Evolutionary conservation across 2,329 filamentous ascomycete genomes (phyloP), one percentile per base, ranked within the genome.

Genomic region (Amphichorda felina): DNA sequence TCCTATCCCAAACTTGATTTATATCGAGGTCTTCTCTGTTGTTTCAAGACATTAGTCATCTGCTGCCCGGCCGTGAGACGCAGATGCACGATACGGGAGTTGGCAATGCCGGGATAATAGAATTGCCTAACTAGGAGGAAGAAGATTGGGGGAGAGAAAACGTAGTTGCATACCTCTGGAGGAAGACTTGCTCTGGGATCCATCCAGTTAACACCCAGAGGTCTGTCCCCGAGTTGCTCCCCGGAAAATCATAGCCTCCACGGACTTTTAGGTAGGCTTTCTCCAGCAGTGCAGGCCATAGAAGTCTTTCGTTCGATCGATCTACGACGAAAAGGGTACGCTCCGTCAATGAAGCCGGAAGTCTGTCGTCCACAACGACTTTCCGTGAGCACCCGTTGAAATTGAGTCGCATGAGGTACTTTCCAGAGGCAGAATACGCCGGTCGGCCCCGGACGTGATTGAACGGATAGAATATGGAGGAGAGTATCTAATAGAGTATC

Each of bases 261-360:
- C 89, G 75, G 9, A 96, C 76, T 61, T 96, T 98, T 2, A 98
- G 65, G 47, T 98, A 98, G 0, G 91, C 91, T 53, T 98, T 98
- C 54, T 98, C 91, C 13, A 96, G 64, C 4, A 98, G 66, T 2
- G 89, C 87, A 5, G 91, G 91, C 87, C 89, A 96, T 11, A 96
- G 60, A 11, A 93, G 65, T n/a, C 63, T 67, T 4, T 83, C 81
- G 43, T 94, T 87, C 29, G 79, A 79, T 25, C 86, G 74, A 48
- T 96, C 89, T 31, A 93, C 72, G 8, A 96, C 88, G 54, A 94
- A 87, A 3, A 98, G 71, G 5, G 82, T 76, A 21, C 87, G 75
- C 27, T 75, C 67, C 13, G 77, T 83, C 35, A 71, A 80, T 1
- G 88, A 91, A 1, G 75, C 66, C 1, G 91, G 91, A 13, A 98